These are phyloP conservation scores for Penicillium antarcticum DNA, from an alignment of 495 filamentous ascomycete species.

Conservation along the genomic window DNA sequence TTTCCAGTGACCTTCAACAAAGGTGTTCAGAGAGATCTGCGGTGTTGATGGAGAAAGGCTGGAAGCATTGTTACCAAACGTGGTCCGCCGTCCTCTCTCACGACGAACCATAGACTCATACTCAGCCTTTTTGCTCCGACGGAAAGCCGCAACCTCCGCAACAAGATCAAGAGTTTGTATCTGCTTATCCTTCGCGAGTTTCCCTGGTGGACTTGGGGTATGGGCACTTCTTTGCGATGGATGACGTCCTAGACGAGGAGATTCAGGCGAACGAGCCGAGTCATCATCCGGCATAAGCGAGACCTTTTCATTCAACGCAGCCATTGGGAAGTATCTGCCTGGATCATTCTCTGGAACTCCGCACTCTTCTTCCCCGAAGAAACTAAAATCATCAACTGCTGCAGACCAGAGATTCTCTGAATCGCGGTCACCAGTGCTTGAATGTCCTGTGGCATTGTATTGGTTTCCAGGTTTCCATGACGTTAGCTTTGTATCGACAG, in stretches of 20 bases:
- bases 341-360: constrained; percentile 47
- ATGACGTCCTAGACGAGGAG: constrained; percentile 3
- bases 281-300: constrained; percentile 33
- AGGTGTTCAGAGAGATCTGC: constrained; percentile 26
- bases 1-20: constrained; percentile 51
- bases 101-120: constrained; percentile 36
- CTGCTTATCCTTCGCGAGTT: background rate
- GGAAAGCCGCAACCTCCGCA: constrained; percentile 45
- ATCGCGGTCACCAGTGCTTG: constrained; percentile 59
- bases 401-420: constrained; percentile 60
- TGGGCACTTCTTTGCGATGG: background rate
- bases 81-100: constrained; percentile 28
- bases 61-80: constrained; percentile 15
- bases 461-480: constrained; percentile 37
- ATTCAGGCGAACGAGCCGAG: constrained; percentile 13
- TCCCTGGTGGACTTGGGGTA: background rate
- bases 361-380: constrained; percentile 61
- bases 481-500: constrained; percentile 25
- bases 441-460: constrained; percentile 41
- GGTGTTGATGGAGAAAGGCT: constrained; percentile 16
- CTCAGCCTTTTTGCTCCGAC: constrained; percentile 42
- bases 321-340: constrained; percentile 43
- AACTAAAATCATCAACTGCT: constrained; percentile 59
- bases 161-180: constrained; percentile 43
- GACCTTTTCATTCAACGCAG: constrained; percentile 43